Evolutionary conservation across 108 stramenopile species (phyloP).

Genomic region (Epithemia pelagica): DNA sequence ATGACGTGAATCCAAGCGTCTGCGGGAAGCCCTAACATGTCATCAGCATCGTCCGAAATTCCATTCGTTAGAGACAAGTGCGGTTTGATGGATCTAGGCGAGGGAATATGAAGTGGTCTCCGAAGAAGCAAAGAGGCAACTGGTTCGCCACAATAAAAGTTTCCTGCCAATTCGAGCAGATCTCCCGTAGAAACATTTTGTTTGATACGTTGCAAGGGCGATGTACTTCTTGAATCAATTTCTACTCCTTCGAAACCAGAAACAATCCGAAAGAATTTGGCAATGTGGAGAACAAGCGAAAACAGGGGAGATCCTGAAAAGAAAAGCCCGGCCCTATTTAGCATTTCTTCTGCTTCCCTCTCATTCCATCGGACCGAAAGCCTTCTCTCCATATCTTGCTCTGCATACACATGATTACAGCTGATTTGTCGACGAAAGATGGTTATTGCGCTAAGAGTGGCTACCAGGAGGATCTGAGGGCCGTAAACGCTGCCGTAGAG

Average conservation of each 20-base stretch:
- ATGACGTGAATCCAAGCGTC: conserved; percentile 60
- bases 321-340: conserved; percentile 51
- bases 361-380: conserved; percentile 13
- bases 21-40: conserved; percentile 23
- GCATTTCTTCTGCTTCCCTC: conserved; percentile 49
- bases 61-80: neutral
- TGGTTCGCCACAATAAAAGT: conserved; percentile 15
- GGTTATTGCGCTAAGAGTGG: conserved; percentile 45
- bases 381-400: conserved; percentile 16
- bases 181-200: conserved; percentile 8
- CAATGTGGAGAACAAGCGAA: conserved; percentile 2
- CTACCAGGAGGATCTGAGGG: conserved; percentile 5
- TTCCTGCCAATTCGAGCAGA: conserved; percentile 21
- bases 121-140: neutral
- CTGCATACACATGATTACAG: conserved; percentile 72
- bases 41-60: neutral
- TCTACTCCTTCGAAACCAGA: too few relatives aligned
- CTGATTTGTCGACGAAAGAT: conserved; percentile 74
- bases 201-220: neutral
- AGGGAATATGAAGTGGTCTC: conserved; percentile 4
- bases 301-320: conserved; percentile 20
- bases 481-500: neutral
- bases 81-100: neutral
- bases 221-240: neutral
- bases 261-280: neutral